Percentiles rank a stretch among this genome's conserved stretches.
phyloP scores from a whole-genome alignment of 108 stramenopile species.

The Cyclotella sp. region DNA sequence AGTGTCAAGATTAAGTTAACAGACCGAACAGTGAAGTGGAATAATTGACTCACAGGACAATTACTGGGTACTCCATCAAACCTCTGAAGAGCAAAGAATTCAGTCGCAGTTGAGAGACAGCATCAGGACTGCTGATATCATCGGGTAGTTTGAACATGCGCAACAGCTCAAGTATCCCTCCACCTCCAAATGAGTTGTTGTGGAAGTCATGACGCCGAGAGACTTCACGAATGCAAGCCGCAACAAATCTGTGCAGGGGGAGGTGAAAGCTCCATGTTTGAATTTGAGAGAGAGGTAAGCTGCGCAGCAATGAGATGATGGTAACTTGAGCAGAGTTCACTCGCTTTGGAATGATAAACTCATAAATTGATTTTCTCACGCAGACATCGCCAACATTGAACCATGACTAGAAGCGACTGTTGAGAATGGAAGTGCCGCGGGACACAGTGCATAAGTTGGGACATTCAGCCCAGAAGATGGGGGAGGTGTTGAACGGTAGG shows the following conservation, averaged over 20 bases:
- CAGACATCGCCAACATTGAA: constrained; percentile 64
- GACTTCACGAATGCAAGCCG: constrained; percentile 78
- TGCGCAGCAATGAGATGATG: background rate
- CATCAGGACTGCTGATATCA: constrained; percentile 29
- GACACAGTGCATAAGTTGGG: constrained; percentile 48
- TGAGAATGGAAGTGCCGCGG: constrained; percentile 79
- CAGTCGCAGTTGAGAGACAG: constrained; percentile 20
- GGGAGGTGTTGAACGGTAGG: constrained; percentile 57
- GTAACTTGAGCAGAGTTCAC: background rate
- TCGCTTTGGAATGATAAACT: background rate
- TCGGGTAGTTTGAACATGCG: constrained; percentile 29
- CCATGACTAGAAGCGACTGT: constrained; percentile 69
- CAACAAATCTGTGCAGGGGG: constrained; percentile 90
- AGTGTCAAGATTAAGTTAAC: background rate
- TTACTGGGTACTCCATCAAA: constrained; percentile 82
- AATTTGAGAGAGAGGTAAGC: constrained; percentile 76
- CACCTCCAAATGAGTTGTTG: constrained; percentile 30
- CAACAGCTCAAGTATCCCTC: constrained; percentile 39
- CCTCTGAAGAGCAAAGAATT: constrained; percentile 65
- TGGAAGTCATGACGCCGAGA: constrained; percentile 58
- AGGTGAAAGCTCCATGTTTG: constrained; percentile 89
- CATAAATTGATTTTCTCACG: constrained; percentile 4
- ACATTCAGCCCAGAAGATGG: constrained; percentile 29
- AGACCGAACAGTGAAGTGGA: background rate
- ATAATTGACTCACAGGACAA: constrained; percentile 53